These are phyloP conservation scores for Epichloe baconii DNA, from an alignment of 2,329 filamentous ascomycete genomes.

Conservation along the genomic window DNA sequence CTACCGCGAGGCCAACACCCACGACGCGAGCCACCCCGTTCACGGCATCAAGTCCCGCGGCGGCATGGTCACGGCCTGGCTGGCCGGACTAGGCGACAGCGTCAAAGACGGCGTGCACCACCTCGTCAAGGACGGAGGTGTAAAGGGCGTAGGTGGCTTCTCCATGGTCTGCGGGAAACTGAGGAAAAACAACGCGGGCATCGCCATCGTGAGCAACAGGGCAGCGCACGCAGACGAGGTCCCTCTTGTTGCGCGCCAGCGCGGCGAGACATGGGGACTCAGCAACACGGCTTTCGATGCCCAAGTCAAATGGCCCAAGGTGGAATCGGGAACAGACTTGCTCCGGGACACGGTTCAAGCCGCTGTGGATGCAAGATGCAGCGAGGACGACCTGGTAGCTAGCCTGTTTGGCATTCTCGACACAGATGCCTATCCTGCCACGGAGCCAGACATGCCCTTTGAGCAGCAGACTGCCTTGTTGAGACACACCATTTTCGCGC, in stretches of 20 bases:
- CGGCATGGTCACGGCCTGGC: conserved; percentile 50
- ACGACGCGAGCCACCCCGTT: conserved; percentile 38
- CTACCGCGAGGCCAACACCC: conserved; percentile 42
- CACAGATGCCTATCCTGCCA: conserved; percentile 39
- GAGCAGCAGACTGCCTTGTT: conserved; percentile 40
- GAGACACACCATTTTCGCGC: conserved; percentile 49
- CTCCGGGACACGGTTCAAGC: conserved; percentile 29
- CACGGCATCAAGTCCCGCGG: conserved; percentile 45
- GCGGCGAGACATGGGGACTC: conserved; percentile 42
- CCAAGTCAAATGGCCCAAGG: conserved; percentile 46
- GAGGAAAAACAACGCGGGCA: conserved; percentile 31
- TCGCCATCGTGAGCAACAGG: conserved; percentile 52
- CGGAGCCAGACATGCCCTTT: conserved; percentile 29
- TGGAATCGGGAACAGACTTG: conserved; percentile 36
- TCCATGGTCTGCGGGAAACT: conserved; percentile 54
- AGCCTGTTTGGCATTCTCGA: conserved; percentile 42
- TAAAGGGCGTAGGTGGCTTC: conserved; percentile 52
- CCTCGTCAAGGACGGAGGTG: conserved; percentile 37
- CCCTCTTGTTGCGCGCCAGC: conserved; percentile 40
- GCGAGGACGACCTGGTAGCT: conserved; percentile 36
- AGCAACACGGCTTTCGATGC: conserved; percentile 49
- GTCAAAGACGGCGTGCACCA: conserved; percentile 37
- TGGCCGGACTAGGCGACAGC: conserved; percentile 33
- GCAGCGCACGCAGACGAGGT: conserved; percentile 39
- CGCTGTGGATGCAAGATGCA: conserved; percentile 21